These are phyloP conservation scores for Acrodontium crateriforme DNA, from an alignment of 2,329 filamentous ascomycete genomes.

Conservation along the genomic window DNA sequence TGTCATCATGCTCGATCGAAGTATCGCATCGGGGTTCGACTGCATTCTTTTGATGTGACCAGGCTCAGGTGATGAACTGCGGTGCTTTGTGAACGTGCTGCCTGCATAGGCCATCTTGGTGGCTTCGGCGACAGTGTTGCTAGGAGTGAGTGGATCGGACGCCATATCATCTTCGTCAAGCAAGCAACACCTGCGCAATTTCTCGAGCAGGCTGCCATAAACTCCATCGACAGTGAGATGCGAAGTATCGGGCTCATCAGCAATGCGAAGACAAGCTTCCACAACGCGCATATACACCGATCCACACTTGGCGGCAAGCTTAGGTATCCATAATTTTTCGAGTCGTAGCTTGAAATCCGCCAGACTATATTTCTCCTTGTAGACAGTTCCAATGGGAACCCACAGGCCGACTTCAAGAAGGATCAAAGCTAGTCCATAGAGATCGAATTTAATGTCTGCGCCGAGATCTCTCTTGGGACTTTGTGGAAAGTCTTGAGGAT, in stretches of 20 bases:
- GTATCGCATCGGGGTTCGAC: neutral
- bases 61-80: slow-evolving; percentile 1
- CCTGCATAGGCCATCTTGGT: slow-evolving; percentile 7
- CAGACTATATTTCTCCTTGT: slow-evolving; percentile 46
- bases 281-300: slow-evolving; percentile 64
- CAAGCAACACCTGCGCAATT: slow-evolving; percentile 22
- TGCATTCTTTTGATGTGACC: neutral
- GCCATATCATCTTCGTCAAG: slow-evolving; percentile 19
- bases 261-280: slow-evolving; percentile 56
- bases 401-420: slow-evolving; percentile 64
- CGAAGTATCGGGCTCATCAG: slow-evolving; percentile 32
- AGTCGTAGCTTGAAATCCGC: slow-evolving; percentile 49
- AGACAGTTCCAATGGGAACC: slow-evolving; percentile 48
- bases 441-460: slow-evolving; percentile 38
- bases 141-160: slow-evolving; percentile 6
- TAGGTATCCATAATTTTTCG: slow-evolving; percentile 50
- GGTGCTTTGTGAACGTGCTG: slow-evolving; percentile 8
- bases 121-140: neutral
- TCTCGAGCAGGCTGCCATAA: slow-evolving; percentile 18
- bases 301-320: slow-evolving; percentile 54
- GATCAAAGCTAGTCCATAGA: slow-evolving; percentile 61
- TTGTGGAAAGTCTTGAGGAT: slow-evolving; percentile 38
- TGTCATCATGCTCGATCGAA: neutral
- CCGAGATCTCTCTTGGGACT: slow-evolving; percentile 33
- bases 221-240: slow-evolving; percentile 14